Evolutionary conservation across 441 rosid genomes (phyloP), one percentile per base, ranked within the genome.

Genomic region (Erysimum cheiri): DNA sequence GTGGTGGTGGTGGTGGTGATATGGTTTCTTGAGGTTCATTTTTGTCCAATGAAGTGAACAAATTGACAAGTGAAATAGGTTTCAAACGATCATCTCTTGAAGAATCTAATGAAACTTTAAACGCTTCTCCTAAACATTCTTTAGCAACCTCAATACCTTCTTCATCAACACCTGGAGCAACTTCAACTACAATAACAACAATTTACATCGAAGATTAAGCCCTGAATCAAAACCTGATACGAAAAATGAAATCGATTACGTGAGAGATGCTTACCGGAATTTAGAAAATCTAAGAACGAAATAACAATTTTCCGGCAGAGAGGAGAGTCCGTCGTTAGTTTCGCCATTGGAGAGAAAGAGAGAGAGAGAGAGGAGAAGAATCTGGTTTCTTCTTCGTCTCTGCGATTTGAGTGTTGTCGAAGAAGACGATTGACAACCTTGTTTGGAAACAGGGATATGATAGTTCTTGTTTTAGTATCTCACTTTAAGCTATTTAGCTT

Each of bases 131-230:
- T 74, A 93, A 80, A 71, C 97, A 93, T 70, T 93, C 97, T 69
- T 64, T 85, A 39, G 88, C 93, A 71, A 93, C 92, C 72, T 90
- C 92, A 67, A 93, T 81, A 9, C 92, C 96, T 85, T 93, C 98
- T 31, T 76, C 69, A 70, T 93, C 97, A 56, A 82, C 88, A 32
- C 88, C 93, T 1, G 89, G 78, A 33, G 85, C 81, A 8, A 85
- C 83, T 66, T 90, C 91, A 71, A 93, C 98, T 90, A 66, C 54
- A 61, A 56, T 14, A 73, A 57, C 57, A 4, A 28, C 17, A 65
- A 39, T n/a, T 14, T 14, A 57, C 13, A 57, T 36, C 5, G 17
- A 57, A 36, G 31, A 33, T 44, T 0, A 12, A 66, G 46, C 29
- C 37, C 26, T 54, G 24, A 60, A 15, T 39, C 11, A 69, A 68